phyloP scores from a whole-genome alignment of 1,284 basidiomycete species.

The Schizophyllum amplum region DNA sequence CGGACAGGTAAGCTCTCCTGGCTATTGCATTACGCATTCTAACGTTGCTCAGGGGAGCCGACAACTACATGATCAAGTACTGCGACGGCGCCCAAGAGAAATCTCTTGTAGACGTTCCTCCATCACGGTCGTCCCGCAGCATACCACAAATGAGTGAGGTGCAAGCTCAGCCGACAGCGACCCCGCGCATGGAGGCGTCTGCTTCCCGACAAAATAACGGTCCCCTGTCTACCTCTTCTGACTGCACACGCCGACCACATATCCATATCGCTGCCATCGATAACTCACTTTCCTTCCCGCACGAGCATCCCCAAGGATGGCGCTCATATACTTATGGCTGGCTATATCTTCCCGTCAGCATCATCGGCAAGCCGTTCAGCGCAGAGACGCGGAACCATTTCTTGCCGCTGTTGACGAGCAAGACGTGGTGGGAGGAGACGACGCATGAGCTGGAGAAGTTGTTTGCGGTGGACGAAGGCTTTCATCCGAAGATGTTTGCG shows the following conservation, averaged over 20 bases:
- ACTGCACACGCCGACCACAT: constrained; percentile 45
- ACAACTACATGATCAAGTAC: constrained; percentile 87
- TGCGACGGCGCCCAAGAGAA: constrained; percentile 73
- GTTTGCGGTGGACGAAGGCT: constrained; percentile 77
- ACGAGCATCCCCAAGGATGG: constrained; percentile 86
- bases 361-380: constrained; percentile 82
- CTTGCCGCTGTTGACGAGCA: constrained; percentile 73
- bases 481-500: constrained; percentile 79
- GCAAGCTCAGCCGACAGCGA: constrained; percentile 22
- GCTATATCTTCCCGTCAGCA: constrained; percentile 80
- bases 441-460: constrained; percentile 69
- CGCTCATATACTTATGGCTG: constrained; percentile 88
- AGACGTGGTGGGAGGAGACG: constrained; percentile 87
- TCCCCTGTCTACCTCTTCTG: constrained; percentile 20
- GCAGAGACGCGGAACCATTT: constrained; percentile 77
- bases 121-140: constrained; percentile 55
- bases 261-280: constrained; percentile 89
- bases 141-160: constrained; percentile 69
- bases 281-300: constrained; percentile 87
- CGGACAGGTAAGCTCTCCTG: constrained; percentile 37
- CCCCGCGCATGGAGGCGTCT: constrained; percentile 29
- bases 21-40: background rate
- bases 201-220: constrained; percentile 15
- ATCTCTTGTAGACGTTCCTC: constrained; percentile 65
- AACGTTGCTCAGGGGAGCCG: constrained; percentile 34